Evolutionary conservation across 208 protist species (phyloP).

Genomic region (Angomonas deanei): DNA sequence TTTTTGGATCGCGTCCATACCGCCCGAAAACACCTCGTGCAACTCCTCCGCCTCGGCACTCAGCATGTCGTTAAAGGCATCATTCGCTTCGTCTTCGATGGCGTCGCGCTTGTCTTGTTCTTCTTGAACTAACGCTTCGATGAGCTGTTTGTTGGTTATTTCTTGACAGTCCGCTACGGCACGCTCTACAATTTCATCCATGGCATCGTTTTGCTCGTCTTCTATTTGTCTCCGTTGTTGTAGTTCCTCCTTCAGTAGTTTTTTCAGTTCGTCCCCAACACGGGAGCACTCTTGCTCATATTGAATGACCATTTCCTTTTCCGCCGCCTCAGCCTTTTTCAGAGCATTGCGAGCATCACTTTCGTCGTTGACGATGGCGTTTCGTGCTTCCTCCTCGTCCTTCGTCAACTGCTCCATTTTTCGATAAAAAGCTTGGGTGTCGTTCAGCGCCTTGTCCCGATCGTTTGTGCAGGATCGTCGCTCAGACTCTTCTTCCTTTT

Average conservation of each 20-base stretch:
- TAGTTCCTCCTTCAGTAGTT: not conserved
- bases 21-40: too few relatives aligned
- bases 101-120: not conserved
- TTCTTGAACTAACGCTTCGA: too few relatives aligned
- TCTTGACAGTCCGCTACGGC: not conserved
- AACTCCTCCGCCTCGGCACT: too few relatives aligned
- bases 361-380: not conserved
- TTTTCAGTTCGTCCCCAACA: not conserved
- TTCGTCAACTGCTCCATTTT: not conserved
- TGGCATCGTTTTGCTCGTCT: not conserved
- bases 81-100: slow-evolving; percentile 7
- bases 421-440: too few relatives aligned
- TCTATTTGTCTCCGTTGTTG: not conserved
- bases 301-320: not conserved
- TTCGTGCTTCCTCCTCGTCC: not conserved
- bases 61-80: slow-evolving; percentile 3
- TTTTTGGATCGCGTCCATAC: too few relatives aligned
- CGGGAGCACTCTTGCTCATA: not conserved
- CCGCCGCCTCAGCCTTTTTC: not conserved
- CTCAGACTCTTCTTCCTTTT: not conserved
- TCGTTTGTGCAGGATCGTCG: too few relatives aligned
- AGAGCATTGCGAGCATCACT: not conserved
- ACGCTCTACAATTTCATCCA: not conserved
- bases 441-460: too few relatives aligned
- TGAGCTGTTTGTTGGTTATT: not conserved